These are phyloP conservation scores for Biscogniauxia sp. DNA, from an alignment of 2,329 filamentous ascomycete genomes.

Conservation along the genomic window DNA sequence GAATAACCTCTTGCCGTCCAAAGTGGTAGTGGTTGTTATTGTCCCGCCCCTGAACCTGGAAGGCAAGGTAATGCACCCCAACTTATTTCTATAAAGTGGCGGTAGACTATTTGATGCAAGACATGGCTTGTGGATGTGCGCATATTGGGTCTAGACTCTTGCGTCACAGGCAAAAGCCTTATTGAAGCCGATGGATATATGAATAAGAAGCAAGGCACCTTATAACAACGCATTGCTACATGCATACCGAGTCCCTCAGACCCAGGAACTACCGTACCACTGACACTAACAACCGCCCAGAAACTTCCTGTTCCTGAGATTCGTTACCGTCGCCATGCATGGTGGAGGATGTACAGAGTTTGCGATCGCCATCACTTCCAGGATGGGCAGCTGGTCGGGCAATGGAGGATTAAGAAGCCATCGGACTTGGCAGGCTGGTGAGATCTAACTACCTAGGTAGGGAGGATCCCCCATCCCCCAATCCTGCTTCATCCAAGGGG, in stretches of 20 bases:
- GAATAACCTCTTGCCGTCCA: not conserved
- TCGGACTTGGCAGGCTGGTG: not conserved
- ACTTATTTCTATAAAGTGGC: not conserved
- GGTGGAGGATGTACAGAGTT: not conserved
- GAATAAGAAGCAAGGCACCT: not conserved
- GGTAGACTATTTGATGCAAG: too few relatives aligned
- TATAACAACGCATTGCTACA: not conserved
- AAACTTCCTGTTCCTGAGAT: not conserved
- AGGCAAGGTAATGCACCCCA: not conserved
- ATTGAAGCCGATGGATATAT: not conserved
- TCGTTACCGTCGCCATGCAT: not conserved
- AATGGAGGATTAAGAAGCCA: not conserved
- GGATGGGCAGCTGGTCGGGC: not conserved
- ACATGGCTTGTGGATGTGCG: not conserved
- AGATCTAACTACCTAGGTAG: too few relatives aligned
- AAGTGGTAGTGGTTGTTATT: not conserved
- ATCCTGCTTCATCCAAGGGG: not conserved
- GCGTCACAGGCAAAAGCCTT: not conserved
- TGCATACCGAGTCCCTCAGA: not conserved
- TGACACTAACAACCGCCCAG: not conserved
- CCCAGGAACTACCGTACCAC: too few relatives aligned
- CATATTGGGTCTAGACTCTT: not conserved
- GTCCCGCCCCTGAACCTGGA: not conserved
- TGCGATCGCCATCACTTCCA: not conserved
- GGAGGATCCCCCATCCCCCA: not conserved